Evolutionary conservation across 2,329 filamentous ascomycete genomes (phyloP).

Genomic region (Neofusicoccum umdonicola): DNA sequence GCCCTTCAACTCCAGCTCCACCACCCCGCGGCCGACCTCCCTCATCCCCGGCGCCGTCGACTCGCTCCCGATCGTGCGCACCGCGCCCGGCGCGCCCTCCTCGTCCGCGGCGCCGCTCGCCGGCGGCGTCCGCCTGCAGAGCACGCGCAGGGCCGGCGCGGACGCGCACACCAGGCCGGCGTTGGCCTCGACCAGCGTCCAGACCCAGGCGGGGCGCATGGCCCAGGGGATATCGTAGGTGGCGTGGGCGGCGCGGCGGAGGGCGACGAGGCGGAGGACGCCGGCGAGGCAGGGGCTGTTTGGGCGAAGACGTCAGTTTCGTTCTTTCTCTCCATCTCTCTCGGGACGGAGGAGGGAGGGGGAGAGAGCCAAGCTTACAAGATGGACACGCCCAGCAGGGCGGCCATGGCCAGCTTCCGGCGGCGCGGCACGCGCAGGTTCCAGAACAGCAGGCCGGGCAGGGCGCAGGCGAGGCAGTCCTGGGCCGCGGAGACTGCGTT

Average conservation of each 20-base stretch:
- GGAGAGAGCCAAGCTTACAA: constrained; percentile 26
- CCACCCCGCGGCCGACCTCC: background rate
- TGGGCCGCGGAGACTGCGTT: constrained; percentile 39
- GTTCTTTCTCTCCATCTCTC: background rate
- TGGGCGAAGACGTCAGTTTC: background rate
- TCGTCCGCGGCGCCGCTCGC: background rate
- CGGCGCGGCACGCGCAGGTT: constrained; percentile 41
- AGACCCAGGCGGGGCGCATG: constrained; percentile 39
- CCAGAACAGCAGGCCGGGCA: constrained; percentile 46
- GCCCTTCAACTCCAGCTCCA: background rate
- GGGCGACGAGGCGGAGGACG: constrained; percentile 38
- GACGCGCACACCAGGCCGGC: constrained; percentile 44
- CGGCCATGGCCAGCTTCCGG: constrained; percentile 46
- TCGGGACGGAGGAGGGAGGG: too few species aligned
- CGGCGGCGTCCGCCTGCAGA: constrained; percentile 23
- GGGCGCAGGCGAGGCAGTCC: constrained; percentile 40
- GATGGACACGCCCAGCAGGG: constrained; percentile 45
- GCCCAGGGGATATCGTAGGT: constrained; percentile 43
- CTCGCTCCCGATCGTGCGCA: background rate
- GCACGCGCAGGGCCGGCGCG: constrained; percentile 43
- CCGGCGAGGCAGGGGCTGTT: constrained; percentile 34
- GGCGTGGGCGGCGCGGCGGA: constrained; percentile 31
- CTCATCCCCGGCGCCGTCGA: background rate
- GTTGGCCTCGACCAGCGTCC: constrained; percentile 42
- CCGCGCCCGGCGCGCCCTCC: background rate